Conservation (phyloP, 345 rosid species). For the Psidium friedrichsthalianum region DNA sequence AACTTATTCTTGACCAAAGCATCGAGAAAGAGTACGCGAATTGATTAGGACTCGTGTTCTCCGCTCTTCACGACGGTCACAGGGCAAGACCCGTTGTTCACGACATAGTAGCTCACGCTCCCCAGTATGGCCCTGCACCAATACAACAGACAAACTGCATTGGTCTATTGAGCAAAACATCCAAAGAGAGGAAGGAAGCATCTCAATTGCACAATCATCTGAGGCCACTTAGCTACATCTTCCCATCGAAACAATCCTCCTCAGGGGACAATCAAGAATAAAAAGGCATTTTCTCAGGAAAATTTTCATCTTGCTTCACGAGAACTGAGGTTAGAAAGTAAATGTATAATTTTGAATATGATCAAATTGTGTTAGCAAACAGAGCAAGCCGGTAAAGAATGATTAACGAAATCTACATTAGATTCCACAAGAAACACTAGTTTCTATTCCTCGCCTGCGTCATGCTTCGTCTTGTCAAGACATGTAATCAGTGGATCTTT, state of each 20-base stretch:
- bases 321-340: not conserved
- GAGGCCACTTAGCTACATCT: not conserved
- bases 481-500: not conserved
- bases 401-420: not conserved
- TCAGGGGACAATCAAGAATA: not conserved
- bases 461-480: not conserved
- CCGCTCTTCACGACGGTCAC: slow-evolving; percentile 56
- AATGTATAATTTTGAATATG: not conserved
- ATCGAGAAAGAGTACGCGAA: not conserved
- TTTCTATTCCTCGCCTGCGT: not conserved
- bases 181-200: not conserved
- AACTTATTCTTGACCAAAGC: not conserved
- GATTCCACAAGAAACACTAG: not conserved
- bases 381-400: not conserved
- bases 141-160: not conserved
- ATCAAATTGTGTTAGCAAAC: not conserved
- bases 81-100: slow-evolving; percentile 66
- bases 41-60: not conserved
- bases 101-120: slow-evolving; percentile 77
- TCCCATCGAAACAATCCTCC: not conserved
- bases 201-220: not conserved
- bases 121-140: slow-evolving; percentile 61
- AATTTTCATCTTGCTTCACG: not conserved
- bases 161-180: not conserved
- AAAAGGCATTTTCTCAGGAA: not conserved